Evolutionary conservation across 345 rosid species (phyloP).

Genomic region (Noccaea caerulescens): DNA sequence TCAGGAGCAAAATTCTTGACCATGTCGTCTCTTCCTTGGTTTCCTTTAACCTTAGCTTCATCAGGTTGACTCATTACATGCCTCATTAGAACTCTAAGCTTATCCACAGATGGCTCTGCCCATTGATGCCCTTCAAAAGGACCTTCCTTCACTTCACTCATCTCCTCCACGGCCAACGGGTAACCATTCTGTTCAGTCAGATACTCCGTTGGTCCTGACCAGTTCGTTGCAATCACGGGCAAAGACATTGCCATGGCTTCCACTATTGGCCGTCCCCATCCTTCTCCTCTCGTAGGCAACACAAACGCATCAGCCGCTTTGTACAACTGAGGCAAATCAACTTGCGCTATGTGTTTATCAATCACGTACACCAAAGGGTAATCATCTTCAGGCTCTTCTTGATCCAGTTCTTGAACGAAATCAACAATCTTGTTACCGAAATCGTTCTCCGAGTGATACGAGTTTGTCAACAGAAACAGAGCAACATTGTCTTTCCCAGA

Average conservation of each 20-base stretch:
- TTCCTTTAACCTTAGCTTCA: conserved; percentile 66
- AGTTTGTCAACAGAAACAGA: conserved; percentile 71
- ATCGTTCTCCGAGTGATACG: conserved; percentile 67
- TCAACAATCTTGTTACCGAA: conserved; percentile 76
- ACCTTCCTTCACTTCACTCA: conserved; percentile 71
- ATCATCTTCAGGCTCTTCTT: conserved; percentile 50
- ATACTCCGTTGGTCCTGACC: conserved; percentile 89
- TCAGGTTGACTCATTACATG: conserved; percentile 53
- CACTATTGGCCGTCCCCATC: conserved; percentile 80
- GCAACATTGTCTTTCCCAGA: conserved; percentile 56
- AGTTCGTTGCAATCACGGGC: conserved; percentile 78
- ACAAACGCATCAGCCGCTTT: conserved; percentile 84
- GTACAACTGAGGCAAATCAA: conserved; percentile 70
- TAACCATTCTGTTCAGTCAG: conserved; percentile 71
- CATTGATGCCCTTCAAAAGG: conserved; percentile 80
- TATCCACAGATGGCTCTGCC: conserved; percentile 74
- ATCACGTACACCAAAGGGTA: conserved; percentile 66
- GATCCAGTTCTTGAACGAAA: conserved; percentile 54
- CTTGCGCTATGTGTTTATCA: conserved; percentile 68
- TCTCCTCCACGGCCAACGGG: conserved; percentile 61
- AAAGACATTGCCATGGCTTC: conserved; percentile 95
- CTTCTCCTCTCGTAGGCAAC: conserved; percentile 87
- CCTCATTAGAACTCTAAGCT: conserved; percentile 71
- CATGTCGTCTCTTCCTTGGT: conserved; percentile 75
- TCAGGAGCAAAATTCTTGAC: conserved; percentile 68